phyloP scores from a whole-genome alignment of 1,139 yeast genomes.

The Cylindricascospora bacillispora region DNA sequence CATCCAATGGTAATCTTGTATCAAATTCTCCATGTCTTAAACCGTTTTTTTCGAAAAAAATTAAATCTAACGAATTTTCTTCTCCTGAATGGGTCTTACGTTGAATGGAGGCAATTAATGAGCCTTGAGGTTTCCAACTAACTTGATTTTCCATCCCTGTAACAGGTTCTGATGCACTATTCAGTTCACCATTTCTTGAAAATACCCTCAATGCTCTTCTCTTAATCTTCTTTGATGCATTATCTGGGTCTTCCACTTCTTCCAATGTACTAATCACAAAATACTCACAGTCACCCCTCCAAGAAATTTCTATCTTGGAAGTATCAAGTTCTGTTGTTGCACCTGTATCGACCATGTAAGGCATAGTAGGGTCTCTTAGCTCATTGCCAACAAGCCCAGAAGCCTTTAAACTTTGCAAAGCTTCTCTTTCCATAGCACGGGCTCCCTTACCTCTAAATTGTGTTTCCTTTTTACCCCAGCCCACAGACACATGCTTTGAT shows the following conservation, averaged over 20 bases:
- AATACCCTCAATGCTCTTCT: constrained; percentile 81
- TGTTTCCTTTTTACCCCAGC: constrained; percentile 97
- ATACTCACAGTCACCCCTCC: constrained; percentile 94
- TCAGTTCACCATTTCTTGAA: constrained; percentile 63
- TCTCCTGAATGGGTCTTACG: constrained; percentile 29
- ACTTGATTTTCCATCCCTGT: constrained; percentile 63
- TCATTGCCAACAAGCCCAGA: constrained; percentile 54
- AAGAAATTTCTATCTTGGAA: constrained; percentile 41
- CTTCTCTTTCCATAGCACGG: constrained; percentile 60
- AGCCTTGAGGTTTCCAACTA: constrained; percentile 89
- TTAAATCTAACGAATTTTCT: constrained; percentile 34
- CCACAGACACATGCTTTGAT: constrained; percentile 85
- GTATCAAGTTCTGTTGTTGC: constrained; percentile 42
- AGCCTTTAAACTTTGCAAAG: constrained; percentile 36
- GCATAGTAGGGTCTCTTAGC: constrained; percentile 88
- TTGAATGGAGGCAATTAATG: constrained; percentile 73
- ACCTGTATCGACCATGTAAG: constrained; percentile 60
- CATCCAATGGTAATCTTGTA: constrained; percentile 46
- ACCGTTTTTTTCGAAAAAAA: constrained; percentile 90
- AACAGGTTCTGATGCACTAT: constrained; percentile 83
- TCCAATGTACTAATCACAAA: constrained; percentile 62
- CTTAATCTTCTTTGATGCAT: constrained; percentile 30
- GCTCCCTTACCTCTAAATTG: constrained; percentile 95
- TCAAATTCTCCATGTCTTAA: constrained; percentile 80
- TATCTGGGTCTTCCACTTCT: constrained; percentile 22